Evolutionary conservation across 2,329 filamentous ascomycete species (phyloP), one percentile per base, ranked within the genome.

Genomic region (Alternaria gansuensis): DNA sequence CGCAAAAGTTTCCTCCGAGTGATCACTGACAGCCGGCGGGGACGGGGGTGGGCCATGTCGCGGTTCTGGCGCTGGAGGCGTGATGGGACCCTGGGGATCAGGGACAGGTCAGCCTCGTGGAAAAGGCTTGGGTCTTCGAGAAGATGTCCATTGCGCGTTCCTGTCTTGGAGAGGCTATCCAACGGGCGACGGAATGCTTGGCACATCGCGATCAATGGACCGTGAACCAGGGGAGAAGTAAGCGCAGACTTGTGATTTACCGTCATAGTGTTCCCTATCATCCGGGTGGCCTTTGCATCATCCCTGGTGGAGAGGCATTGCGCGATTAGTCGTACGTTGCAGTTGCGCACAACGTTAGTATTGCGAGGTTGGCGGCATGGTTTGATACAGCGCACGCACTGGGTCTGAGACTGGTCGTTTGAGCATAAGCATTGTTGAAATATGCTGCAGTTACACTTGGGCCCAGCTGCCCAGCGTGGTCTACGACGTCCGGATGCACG

Each of bases 1-100:
- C 56, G 56, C 56, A 51, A 50, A 55, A 59, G 51, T 54, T 59
- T 55, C 56, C 56, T 55, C 51, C 52, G 56, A 59, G 26, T 41
- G 39, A 50, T 55, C 45, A 59, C 39, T 59, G 56, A 55, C 56
- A 59, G 51, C 41, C 45, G 51, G 40, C 37, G 49, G 53, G 37
- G 44, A 41, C 45, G 40, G 34, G 49, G 40, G 40, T 37, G 49
- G 49, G 37, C 52, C 52, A 49, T 54, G 49, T 46, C 34, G 48
- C 39, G 54, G 40, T 44, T 31, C 39, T 49, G 56, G 51, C 43
- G 51, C 53, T 49, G 50, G 51, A 48, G 36, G 39, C 33, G 50
- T 45, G 31, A 54, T 53, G 56, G 51, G 45, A 39, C 56, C 56
- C 45, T 55, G 56, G 39, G 29, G 44, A 55, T 36, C 31, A 50